Base-by-base conservation (phyloP, 148 eudicot genomes). In the Chenopodium quinoa region DNA sequence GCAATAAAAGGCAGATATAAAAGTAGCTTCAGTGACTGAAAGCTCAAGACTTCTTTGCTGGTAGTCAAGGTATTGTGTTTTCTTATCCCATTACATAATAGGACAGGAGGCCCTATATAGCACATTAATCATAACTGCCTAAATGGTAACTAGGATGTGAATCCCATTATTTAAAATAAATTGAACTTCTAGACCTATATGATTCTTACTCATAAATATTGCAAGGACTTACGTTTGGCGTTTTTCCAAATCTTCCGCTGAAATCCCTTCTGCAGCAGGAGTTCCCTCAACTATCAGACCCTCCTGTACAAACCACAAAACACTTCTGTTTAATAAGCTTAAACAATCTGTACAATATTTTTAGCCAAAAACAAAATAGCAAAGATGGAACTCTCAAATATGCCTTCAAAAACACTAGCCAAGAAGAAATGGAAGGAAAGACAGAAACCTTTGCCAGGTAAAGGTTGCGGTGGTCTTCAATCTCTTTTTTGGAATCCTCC, bases 251-350 rank as follows among this genome's bases (percentile, higher is more conserved):
- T 96, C 99, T 73, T 85, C 89, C 7, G 87, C 87, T 52, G 99
- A 94, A 89, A 96, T 95, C 65, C 99, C 99, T 89, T 88, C 91
- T 56, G 98, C 97, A 84, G 99, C 98, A 68, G 97, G 91, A 65
- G 97, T 92, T 60, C 93, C 97, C 90, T 96, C 97, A 66, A 88
- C 62, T 80, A 96, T 96, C 77, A 92, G 90, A 78, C 99, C 99
- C 86, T 96, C 99, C 99, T 96, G 82, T 81, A 34, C 34, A 83
- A 77, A 48, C 23, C 79, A 79, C 14, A 47, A 40, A 75, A 67
- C 9, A 32, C 27, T 20, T 68, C 1, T 69, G 32, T 75, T 54
- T 16, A 37, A 50, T 58, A 64, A 78, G 77, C 60, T 73, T 52
- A 10, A 31, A 65, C 7, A 77, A 40, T 37, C 9, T 17, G 37